phyloP scores from a whole-genome alignment of 345 rosid genomes.

The Heritiera littoralis region DNA sequence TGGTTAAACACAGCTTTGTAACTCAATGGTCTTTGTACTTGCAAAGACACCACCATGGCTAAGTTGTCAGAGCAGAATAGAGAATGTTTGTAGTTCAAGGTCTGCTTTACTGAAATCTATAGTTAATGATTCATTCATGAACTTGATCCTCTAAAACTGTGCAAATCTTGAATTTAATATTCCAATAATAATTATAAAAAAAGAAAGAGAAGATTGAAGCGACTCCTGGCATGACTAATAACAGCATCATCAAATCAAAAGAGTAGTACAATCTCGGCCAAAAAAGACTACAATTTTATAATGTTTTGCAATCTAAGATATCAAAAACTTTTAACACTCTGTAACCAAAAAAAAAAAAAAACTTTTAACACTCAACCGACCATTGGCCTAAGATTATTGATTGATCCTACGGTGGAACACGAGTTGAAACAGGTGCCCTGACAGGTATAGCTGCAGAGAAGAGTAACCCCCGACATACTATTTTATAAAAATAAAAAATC shows the following conservation, averaged over 20 bases:
- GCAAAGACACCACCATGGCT: constrained; percentile 70
- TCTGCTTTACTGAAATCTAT: neutral
- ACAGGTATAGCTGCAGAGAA: neutral
- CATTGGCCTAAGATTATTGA: neutral
- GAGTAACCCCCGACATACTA: neutral
- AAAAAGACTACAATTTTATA: neutral
- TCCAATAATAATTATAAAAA: constrained; percentile 1
- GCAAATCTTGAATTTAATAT: constrained; percentile 16
- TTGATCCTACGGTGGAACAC: neutral
- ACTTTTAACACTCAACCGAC: neutral
- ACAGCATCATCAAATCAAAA: neutral
- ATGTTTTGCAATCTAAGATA: neutral
- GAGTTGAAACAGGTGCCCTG: neutral
- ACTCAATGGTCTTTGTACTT: constrained; percentile 52
- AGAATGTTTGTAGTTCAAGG: constrained; percentile 14
- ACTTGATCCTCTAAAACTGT: constrained; percentile 20
- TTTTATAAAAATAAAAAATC: too few species aligned
- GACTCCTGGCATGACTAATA: neutral
- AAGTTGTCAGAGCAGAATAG: neutral
- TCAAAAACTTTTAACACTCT: neutral
- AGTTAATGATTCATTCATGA: constrained; percentile 16
- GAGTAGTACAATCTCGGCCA: constrained; percentile 29
- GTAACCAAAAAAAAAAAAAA: too few species aligned
- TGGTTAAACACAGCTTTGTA: constrained; percentile 36
- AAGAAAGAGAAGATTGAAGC: neutral